Percentiles rank a stretch among this genome's conserved stretches.
Conservation (phyloP, 2,329 filamentous ascomycete species). For the Stromatinia cepivora region DNA sequence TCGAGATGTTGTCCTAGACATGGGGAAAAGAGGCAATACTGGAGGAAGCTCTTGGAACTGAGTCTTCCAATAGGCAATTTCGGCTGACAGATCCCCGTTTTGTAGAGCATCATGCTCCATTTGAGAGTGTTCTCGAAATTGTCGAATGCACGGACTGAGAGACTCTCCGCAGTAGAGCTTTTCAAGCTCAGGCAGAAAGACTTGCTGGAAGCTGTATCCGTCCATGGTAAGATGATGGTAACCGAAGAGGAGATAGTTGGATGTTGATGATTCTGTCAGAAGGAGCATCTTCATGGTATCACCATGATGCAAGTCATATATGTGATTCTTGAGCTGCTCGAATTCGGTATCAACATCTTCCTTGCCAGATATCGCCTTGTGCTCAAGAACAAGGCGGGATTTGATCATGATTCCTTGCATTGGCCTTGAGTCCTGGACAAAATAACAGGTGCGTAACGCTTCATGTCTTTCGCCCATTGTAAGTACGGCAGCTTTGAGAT, state of each 20-base stretch:
- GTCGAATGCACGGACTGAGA: conserved; percentile 27
- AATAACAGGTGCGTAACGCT: conserved; percentile 43
- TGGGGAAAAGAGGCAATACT: conserved; percentile 42
- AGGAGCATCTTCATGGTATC: no score
- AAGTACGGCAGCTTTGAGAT: conserved; percentile 32
- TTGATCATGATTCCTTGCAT: no score
- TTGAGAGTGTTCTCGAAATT: conserved; percentile 37
- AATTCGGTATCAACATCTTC: no score
- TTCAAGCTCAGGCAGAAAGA: conserved; percentile 42
- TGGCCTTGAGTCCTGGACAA: conserved; percentile 31
- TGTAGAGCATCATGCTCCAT: conserved; percentile 40
- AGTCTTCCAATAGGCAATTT: conserved; percentile 43
- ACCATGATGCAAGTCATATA: no score
- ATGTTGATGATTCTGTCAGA: no score
- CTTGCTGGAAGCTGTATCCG: conserved; percentile 46
- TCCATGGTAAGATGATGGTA: conserved; percentile 55
- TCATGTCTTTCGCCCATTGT: conserved; percentile 34
- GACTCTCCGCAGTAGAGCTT: background rate
- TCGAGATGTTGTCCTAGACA: conserved; percentile 34
- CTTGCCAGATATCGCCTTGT: no score
- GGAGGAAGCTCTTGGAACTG: conserved; percentile 34
- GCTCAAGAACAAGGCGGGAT: no score
- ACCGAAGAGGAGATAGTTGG: conserved; percentile 35
- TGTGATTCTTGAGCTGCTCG: no score
- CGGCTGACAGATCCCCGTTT: conserved; percentile 35